These are phyloP conservation scores for Discostella stelligeroides DNA, from an alignment of 108 stramenopile genomes.

Conservation along the genomic window DNA sequence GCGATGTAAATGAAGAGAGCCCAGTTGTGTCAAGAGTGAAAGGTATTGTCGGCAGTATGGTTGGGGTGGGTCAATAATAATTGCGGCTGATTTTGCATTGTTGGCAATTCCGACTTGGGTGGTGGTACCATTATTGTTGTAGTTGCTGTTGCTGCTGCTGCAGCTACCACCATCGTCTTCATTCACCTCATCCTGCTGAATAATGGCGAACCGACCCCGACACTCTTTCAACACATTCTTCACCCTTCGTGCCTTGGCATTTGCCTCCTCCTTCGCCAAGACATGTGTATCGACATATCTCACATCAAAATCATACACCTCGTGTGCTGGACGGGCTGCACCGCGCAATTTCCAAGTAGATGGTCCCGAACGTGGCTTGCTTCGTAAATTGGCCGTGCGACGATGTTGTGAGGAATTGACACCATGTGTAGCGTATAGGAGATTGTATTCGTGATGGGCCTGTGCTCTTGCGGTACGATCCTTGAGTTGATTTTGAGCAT, in stretches of 20 bases:
- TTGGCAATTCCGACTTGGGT: too few relatives aligned
- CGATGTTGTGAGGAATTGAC: slow-evolving; percentile 34
- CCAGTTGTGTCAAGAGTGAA: slow-evolving; percentile 77
- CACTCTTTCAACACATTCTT: slow-evolving; percentile 65
- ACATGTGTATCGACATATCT: slow-evolving; percentile 86
- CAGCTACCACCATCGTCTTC: background rate
- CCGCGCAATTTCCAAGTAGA: slow-evolving; percentile 89
- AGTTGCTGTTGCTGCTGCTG: too few relatives aligned
- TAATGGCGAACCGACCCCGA: slow-evolving; percentile 62
- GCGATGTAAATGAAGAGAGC: slow-evolving; percentile 62
- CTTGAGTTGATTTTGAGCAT: slow-evolving; percentile 16
- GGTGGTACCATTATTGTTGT: too few relatives aligned
- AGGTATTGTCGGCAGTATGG: slow-evolving; percentile 70
- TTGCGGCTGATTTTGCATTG: too few relatives aligned
- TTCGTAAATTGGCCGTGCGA: slow-evolving; percentile 43
- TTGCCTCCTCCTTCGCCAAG: slow-evolving; percentile 74
- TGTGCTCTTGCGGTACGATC: slow-evolving; percentile 26
- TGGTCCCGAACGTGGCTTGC: slow-evolving; percentile 68
- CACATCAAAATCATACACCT: slow-evolving; percentile 90
- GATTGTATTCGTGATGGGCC: slow-evolving; percentile 18
- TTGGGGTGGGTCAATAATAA: slow-evolving; percentile 64
- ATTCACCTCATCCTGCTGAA: background rate
- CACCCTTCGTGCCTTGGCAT: slow-evolving; percentile 53
- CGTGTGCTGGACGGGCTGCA: slow-evolving; percentile 84
- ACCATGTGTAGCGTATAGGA: slow-evolving; percentile 36